A percentile compares a stretch with the other conserved stretches of the same genome.
These are phyloP conservation scores for Cicer judaicum DNA, from an alignment of 306 rosid genomes.

Conservation along the genomic window DNA sequence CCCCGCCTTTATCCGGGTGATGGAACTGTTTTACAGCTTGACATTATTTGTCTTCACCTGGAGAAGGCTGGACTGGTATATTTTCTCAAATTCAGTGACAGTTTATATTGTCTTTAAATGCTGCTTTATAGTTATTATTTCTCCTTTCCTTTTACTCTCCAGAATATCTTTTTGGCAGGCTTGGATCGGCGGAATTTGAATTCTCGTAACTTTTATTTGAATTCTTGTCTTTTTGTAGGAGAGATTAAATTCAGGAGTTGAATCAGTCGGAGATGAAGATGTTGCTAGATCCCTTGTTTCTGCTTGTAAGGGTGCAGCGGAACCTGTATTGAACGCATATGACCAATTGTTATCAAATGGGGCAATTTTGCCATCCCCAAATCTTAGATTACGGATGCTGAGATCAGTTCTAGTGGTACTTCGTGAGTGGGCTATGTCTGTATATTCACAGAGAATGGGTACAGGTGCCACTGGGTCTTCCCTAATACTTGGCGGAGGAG, in stretches of 20 bases:
- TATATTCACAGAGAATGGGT: conserved; percentile 79
- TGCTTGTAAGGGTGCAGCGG: conserved; percentile 95
- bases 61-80: conserved; percentile 94
- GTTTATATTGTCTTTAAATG: conserved; percentile 32
- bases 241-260: conserved; percentile 77
- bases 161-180: conserved; percentile 18
- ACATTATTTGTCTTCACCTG: conserved; percentile 87
- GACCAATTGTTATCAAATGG: conserved; percentile 87
- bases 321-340: conserved; percentile 87
- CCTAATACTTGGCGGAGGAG: conserved; percentile 76
- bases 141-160: background rate
- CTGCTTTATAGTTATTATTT: conserved; percentile 5
- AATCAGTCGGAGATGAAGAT: conserved; percentile 91
- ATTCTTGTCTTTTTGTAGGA: conserved; percentile 60
- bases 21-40: conserved; percentile 83
- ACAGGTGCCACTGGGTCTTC: conserved; percentile 69
- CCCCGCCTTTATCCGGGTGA: conserved; percentile 93
- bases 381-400: conserved; percentile 84
- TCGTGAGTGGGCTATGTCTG: conserved; percentile 91
- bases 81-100: conserved; percentile 31
- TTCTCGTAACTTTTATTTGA: conserved; percentile 8
- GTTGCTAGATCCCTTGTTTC: conserved; percentile 89
- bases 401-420: conserved; percentile 89
- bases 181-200: background rate
- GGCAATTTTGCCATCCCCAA: conserved; percentile 85